Conservation (phyloP, 73 alveolate species). For the Paramecium bursaria region DNA sequence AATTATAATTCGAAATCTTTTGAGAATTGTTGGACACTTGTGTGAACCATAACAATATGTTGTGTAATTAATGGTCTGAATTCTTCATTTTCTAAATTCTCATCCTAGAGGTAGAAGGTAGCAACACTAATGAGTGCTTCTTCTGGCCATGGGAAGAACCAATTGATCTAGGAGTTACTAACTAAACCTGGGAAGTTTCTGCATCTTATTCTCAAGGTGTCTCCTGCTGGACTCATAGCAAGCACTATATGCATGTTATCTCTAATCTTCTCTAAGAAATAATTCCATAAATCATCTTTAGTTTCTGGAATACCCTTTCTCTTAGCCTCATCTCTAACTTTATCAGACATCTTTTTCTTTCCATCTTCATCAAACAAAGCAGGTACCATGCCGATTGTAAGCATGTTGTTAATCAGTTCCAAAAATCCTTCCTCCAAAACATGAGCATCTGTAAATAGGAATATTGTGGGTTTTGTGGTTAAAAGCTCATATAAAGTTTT, state of each 20-base stretch:
- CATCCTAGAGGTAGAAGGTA: constrained; percentile 87
- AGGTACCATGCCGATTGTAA: constrained; percentile 99
- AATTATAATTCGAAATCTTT: constrained; percentile 90
- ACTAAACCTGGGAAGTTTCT: constrained; percentile 99
- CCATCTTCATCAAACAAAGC: constrained; percentile 99
- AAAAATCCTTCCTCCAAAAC: constrained; percentile 99
- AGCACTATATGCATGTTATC: constrained; percentile 97
- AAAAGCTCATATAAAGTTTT: constrained; percentile 92
- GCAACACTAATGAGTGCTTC: constrained; percentile 98
- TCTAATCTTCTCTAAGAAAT: constrained; percentile 87
- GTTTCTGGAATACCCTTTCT: constrained; percentile 92
- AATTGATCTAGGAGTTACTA: constrained; percentile 85
- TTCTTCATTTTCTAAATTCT: constrained; percentile 82
- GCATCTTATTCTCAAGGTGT: constrained; percentile 94
- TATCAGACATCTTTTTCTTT: constrained; percentile 89
- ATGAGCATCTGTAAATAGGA: constrained; percentile 99
- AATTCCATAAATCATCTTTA: constrained; percentile 95
- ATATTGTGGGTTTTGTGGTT: constrained; percentile 92
- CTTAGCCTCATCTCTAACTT: constrained; percentile 89
- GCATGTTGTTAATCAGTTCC: constrained; percentile 98
- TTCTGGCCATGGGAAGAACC: constrained; percentile 99
- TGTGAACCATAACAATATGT: constrained; percentile 93
- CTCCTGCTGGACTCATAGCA: constrained; percentile 99
- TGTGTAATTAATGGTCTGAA: constrained; percentile 84
- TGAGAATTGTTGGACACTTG: constrained; percentile 83